These are phyloP conservation scores for Tanacetum coccineum DNA, from an alignment of 129 eudicot genomes.

Conservation along the genomic window DNA sequence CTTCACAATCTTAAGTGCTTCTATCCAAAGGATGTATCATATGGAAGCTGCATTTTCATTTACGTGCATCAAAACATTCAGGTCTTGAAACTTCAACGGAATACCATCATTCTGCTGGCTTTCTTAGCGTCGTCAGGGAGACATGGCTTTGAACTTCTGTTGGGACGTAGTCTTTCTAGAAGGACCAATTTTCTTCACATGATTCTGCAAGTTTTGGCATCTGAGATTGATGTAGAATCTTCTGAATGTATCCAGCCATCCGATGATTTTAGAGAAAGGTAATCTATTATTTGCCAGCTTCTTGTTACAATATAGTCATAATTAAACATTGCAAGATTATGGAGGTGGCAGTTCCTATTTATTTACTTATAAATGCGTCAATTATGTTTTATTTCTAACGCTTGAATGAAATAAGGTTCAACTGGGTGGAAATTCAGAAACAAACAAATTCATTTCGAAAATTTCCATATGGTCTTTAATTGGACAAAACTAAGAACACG, in stretches of 20 bases:
- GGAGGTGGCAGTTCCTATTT: background rate
- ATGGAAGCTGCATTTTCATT: background rate
- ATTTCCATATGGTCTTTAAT: no score
- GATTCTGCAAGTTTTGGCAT: constrained; percentile 57
- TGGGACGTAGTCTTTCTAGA: constrained; percentile 41
- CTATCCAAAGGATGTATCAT: background rate
- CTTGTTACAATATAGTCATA: background rate
- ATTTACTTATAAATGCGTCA: no score
- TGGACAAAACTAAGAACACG: no score
- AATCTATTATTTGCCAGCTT: constrained; percentile 15
- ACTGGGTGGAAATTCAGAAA: no score
- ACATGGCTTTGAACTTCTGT: constrained; percentile 64
- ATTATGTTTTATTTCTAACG: no score
- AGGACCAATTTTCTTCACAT: constrained; percentile 47
- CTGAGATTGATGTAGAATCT: constrained; percentile 58
- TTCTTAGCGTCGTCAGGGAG: constrained; percentile 77
- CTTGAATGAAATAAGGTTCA: no score
- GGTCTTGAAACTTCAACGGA: constrained; percentile 73
- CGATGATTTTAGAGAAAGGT: constrained; percentile 65
- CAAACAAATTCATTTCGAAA: no score
- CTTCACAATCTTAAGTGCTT: background rate
- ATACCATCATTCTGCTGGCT: constrained; percentile 56
- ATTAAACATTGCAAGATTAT: background rate
- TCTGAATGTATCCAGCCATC: constrained; percentile 35
- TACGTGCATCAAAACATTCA: constrained; percentile 31